A percentile compares a stretch with the other conserved stretches of the same genome.
phyloP scores from a whole-genome alignment of 208 protist species.

The Trypanosoma cruzi region DNA sequence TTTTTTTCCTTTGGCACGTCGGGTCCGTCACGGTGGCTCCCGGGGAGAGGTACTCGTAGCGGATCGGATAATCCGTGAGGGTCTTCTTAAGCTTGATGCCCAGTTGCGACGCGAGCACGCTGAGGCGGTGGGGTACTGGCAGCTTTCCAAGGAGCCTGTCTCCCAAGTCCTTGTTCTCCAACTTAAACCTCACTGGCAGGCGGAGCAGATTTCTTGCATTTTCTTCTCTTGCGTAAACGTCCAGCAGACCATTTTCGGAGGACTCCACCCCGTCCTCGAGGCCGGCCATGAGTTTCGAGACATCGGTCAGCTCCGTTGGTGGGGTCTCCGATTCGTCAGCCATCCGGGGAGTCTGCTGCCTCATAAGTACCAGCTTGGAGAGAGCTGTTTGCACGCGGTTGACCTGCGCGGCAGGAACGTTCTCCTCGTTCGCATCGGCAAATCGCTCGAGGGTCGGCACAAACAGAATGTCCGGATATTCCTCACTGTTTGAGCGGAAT shows the following conservation, averaged over 20 bases:
- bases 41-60: neutral
- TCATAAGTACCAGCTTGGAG: neutral
- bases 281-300: neutral
- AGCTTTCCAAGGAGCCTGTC: neutral
- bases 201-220: neutral
- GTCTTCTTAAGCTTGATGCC: neutral
- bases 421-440: neutral
- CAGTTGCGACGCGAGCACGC: neutral
- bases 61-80: neutral
- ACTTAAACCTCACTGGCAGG: neutral
- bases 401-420: neutral
- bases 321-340: neutral
- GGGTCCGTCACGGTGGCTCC: conserved; percentile 3
- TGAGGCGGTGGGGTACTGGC: neutral
- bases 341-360: neutral
- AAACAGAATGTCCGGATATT: conserved; percentile 1
- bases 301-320: neutral
- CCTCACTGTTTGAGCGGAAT: neutral
- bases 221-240: neutral
- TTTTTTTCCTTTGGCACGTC: neutral
- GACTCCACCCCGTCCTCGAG: neutral
- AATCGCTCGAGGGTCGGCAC: conserved; percentile 3
- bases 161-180: neutral
- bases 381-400: neutral
- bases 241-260: neutral